Evolutionary conservation across 345 rosid species (phyloP).

Genomic region (Hirschfeldia incana): DNA sequence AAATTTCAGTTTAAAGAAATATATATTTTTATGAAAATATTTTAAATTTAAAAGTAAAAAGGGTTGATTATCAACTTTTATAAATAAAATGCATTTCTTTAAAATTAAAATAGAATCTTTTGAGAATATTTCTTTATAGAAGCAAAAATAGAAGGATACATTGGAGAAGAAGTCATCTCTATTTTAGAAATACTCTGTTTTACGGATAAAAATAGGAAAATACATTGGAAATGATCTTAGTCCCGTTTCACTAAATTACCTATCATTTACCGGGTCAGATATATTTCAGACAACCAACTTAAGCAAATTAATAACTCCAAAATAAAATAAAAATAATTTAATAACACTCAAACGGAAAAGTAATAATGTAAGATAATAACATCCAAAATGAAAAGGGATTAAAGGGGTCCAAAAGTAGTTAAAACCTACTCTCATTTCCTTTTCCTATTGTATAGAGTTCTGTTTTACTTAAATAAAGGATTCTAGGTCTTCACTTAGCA

Average conservation of each 20-base stretch:
- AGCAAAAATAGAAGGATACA: too few relatives aligned
- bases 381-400: neutral
- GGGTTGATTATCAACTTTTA: too few relatives aligned
- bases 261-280: neutral
- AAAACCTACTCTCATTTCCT: neutral
- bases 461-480: slow-evolving; percentile 10
- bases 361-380: neutral
- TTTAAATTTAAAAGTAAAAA: too few relatives aligned
- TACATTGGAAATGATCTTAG: too few relatives aligned
- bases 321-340: neutral
- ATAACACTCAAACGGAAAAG: neutral
- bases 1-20: too few relatives aligned
- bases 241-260: neutral
- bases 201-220: too few relatives aligned
- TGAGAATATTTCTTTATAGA: too few relatives aligned
- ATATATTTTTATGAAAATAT: too few relatives aligned
- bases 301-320: neutral
- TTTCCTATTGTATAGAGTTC: neutral
- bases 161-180: too few relatives aligned
- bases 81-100: too few relatives aligned
- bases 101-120: too few relatives aligned
- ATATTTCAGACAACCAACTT: neutral
- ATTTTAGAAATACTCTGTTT: too few relatives aligned
- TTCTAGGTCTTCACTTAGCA: slow-evolving; percentile 36
- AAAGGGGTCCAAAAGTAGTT: neutral